phyloP scores from a whole-genome alignment of 1,284 basidiomycete genomes.

The Apiotrichum mycotoxinovorans region DNA sequence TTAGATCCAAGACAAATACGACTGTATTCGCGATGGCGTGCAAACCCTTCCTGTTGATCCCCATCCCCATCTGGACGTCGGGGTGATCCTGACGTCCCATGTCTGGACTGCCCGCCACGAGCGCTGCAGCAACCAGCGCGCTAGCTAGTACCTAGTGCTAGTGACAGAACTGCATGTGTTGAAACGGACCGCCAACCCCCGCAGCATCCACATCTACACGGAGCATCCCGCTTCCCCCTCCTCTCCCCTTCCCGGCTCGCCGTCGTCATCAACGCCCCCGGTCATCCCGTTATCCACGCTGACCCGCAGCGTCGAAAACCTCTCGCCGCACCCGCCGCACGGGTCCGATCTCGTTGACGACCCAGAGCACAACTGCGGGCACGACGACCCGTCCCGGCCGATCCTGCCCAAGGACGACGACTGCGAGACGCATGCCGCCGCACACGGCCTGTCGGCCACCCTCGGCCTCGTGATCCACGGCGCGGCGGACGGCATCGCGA shows the following conservation, averaged over 20 bases:
- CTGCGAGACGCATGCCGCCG: conserved; percentile 14
- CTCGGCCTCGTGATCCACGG: conserved; percentile 81
- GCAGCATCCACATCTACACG: conserved; percentile 19
- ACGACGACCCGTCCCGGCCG: conserved; percentile 1
- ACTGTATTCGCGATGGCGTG: not conserved
- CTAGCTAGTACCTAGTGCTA: too few species aligned
- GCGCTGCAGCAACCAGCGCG: too few species aligned
- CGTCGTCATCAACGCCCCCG: not conserved
- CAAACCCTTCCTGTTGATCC: too few species aligned
- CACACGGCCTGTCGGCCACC: conserved; percentile 62
- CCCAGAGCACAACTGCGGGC: not conserved
- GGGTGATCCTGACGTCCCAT: too few species aligned
- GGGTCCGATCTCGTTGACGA: conserved; percentile 1
- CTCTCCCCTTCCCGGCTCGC: not conserved
- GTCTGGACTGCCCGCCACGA: too few species aligned
- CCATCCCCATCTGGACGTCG: too few species aligned
- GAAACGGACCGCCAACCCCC: not conserved
- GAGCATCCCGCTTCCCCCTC: conserved; percentile 41
- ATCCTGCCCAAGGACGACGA: conserved; percentile 15
- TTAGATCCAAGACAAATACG: not conserved
- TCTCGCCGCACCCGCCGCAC: conserved; percentile 42
- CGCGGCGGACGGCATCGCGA: conserved; percentile 81
- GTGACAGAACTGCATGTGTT: too few species aligned
- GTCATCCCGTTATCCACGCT: not conserved
- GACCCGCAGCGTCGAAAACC: conserved; percentile 39